Conservation (phyloP, 495 filamentous ascomycete species). For the Corynascus novoguineensis region DNA sequence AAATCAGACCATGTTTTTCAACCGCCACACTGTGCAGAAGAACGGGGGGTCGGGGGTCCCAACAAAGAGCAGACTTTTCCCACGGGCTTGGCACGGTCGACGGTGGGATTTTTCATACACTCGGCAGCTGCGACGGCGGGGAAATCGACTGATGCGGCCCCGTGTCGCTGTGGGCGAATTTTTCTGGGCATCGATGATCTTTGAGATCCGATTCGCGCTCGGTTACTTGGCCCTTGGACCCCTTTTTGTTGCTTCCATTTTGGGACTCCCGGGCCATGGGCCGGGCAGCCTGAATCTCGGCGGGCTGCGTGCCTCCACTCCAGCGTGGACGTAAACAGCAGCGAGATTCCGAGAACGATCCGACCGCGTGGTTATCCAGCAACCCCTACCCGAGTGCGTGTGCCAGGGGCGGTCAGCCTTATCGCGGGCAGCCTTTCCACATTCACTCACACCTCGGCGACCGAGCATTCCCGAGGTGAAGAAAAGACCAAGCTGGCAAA, state of each 20-base stretch:
- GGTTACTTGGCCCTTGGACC: neutral
- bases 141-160: neutral
- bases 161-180: neutral
- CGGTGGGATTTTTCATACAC: neutral
- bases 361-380: conserved; percentile 1
- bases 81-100: neutral
- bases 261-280: conserved; percentile 2
- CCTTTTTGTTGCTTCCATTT: neutral
- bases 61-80: conserved; percentile 12
- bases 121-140: neutral
- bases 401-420: neutral
- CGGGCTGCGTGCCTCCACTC: neutral
- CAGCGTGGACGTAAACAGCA: neutral
- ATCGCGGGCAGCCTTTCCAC: neutral
- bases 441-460: neutral
- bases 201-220: conserved; percentile 6
- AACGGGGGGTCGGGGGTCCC: neutral
- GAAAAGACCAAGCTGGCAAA: neutral
- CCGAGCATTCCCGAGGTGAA: neutral
- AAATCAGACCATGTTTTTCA: conserved; percentile 7
- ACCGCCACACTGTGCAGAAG: neutral
- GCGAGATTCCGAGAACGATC: conserved; percentile 3
- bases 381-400: neutral
- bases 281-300: conserved; percentile 1
- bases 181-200: neutral